Base-by-base conservation (phyloP, 306 rosid genomes). In the Glycyrrhiza uralensis region DNA sequence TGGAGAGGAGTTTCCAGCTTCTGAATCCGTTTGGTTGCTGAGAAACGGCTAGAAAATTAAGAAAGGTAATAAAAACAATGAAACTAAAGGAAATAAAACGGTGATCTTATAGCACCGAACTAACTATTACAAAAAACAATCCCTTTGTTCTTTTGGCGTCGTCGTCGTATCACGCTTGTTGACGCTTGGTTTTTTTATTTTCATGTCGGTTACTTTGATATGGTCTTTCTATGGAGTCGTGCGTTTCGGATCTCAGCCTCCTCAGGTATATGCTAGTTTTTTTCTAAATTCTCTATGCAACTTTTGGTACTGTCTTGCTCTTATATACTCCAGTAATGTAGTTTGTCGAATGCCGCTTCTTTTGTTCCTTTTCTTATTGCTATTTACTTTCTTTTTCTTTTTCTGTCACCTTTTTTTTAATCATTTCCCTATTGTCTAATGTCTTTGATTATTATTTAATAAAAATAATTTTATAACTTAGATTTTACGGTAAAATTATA, bases 211-310 rank as follows among this genome's bases (percentile, higher is more conserved):
- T 66, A 9, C 62, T 76, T 56, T 57, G 80, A 50, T 68, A 19
- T 54, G 63, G 7, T 24, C 7, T 30, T 77, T 81, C 7, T 9
- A 68, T 24, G 60, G 74, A 75, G 72, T 76, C 20, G 9, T 18
- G 45, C 72, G 52, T 74, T 63, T 2, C n/a, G 38, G 79, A 55
- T 69, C 28, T 65, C 80, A 70, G 84, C n/a, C n/a, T n/a, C n/a
- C n/a, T n/a, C n/a, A n/a, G n/a, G 26, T 69, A 5, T 69, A 24
- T 79, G 59, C 23, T 42, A 33, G 18, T 66, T 39, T 70, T 49
- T 56, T 4, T 50, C 15, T 61, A n/a, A n/a, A n/a, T 29, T 54
- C n/a, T 11, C 65, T 82, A 55, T 9, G 68, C 29, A 32, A 41
- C 51, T 54, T 65, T 30, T 36, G 7, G 61, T 61, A 41, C 80